Conservation (phyloP, 1,139 yeast species). For the Hansenula sp. region DNA sequence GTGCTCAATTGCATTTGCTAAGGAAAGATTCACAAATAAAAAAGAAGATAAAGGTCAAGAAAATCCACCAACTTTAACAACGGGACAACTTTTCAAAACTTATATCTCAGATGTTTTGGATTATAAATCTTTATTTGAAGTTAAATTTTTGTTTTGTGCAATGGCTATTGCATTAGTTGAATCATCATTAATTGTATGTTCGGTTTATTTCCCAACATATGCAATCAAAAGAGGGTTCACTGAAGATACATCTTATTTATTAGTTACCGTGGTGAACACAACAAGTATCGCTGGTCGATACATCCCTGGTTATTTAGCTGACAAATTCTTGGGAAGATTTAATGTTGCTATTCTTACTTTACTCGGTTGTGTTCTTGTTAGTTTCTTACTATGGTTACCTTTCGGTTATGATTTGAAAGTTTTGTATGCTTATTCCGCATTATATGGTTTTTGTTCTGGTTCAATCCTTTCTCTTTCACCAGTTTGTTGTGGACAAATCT, state of each 20-base stretch:
- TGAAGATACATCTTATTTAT: conserved; percentile 44
- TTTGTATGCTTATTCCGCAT: conserved; percentile 29
- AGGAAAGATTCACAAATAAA: conserved; percentile 18
- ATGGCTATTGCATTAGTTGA: conserved; percentile 25
- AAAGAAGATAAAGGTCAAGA: not conserved
- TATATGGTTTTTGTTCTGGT: conserved; percentile 35
- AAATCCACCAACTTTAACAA: conserved; percentile 2
- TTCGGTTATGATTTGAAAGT: conserved; percentile 28
- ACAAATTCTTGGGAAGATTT: conserved; percentile 50
- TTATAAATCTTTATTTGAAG: conserved; percentile 20
- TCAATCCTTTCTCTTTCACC: conserved; percentile 47
- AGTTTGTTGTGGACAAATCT: conserved; percentile 55
- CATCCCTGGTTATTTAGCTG: conserved; percentile 51
- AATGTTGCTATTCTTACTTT: conserved; percentile 46
- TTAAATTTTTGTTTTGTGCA: conserved; percentile 22
- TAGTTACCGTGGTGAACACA: conserved; percentile 55
- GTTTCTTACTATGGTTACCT: conserved; percentile 28
- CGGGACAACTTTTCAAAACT: conserved; percentile 3
- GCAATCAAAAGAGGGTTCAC: conserved; percentile 50
- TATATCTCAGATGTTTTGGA: conserved; percentile 20
- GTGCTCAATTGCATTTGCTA: conserved; percentile 25
- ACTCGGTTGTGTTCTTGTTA: conserved; percentile 31
- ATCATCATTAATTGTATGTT: conserved; percentile 43
- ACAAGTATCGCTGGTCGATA: conserved; percentile 60
- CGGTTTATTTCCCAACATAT: conserved; percentile 53